Evolutionary conservation across 2,329 filamentous ascomycete genomes (phyloP), one percentile per base, ranked within the genome.

Genomic region (Paecilomyces sp.): DNA sequence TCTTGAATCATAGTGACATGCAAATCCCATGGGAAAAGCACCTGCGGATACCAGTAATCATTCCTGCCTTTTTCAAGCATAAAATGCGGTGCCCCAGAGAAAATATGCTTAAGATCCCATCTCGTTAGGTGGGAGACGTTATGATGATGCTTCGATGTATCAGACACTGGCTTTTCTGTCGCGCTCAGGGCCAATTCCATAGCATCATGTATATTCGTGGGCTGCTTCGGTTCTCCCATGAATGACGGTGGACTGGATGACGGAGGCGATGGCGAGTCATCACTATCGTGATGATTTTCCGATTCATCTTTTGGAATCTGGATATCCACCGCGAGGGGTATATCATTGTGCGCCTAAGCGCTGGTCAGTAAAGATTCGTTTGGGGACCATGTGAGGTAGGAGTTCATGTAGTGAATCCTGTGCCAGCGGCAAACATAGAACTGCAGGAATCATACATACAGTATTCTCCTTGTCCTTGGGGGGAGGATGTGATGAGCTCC

Each of bases 51-150:
- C 66, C 67, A 78, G 15, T 69, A 69, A 24, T 69, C 68, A 59
- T 75, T 67, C 41, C 69, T 71, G 15, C 76, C 77, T 54, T 71
- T 75, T 60, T 79, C 77, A n/a, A 78, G 70, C 28, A 77, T 65
- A 60, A 78, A 79, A 61, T 77, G 76, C 4, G 77, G 77, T 0
- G 76, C 75, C 1, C 77, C 77, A 1, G 74, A 78, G 52, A 79
- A 73, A 8, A 79, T 65, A 22, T 68, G 66, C 58, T 75, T 74
- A 51, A 77, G 63, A n/a, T 79, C 76, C 34, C 72, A 67, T 51
- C 71, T 71, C 0, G 68, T 72, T 25, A 75, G 63, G 22, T 13
- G 33, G n/a, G 51, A 30, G 24, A 30, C 9, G 3, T 22, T 33
- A n/a, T 47, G 41, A 47, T 15, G 41, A 18, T 31, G 30, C 9